Evolutionary conservation across 2,329 filamentous ascomycete genomes (phyloP), one percentile per base, ranked within the genome.

Genomic region (Curvularia spicifera): DNA sequence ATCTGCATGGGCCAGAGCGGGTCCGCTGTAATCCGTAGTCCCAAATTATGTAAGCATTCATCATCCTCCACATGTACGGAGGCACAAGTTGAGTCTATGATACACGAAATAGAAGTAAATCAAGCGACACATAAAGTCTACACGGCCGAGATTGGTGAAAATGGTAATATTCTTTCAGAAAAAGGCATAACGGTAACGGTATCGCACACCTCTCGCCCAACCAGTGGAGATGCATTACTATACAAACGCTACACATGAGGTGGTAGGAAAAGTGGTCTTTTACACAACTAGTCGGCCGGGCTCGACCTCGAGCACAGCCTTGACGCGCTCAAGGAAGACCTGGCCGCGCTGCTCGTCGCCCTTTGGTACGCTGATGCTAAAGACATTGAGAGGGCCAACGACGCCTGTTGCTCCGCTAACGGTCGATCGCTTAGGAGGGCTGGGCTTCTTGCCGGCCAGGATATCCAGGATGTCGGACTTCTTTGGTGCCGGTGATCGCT

Each of bases 261-360:
- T 39, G 18, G 33, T 26, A 40, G 35, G 35, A 15, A 31, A 29
- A 40, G n/a, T 20, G 3, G 3, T 13, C 9, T 47, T 24, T 67
- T 70, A 78, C 35, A 79, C 69, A 26, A 79, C 74, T 35, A 79
- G 64, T 29, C 73, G 67, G 35, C 76, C 76, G 8, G 77, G 76
- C 56, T 78, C 74, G 13, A 58, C 71, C 60, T 79, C 76, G 67
- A 99, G 78, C 26, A 94, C 88, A 45, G 84, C 80, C 86, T 97
- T 97, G 72, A 97, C 85, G 68, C 91, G 87, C 79, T 94, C 89
- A 64, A 99, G 78, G 80, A 97, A 99, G 10, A 89, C 83, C 71
- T 86, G 84, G 13, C 91, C 95, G 69, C 93, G 84, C 80, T 88
- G 86, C 84, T 93, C 90, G 76, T 99, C 95, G 8, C 85, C 86